phyloP scores from a whole-genome alignment of 2,329 filamentous ascomycete genomes.

The Cercospora zeae-maydis region DNA sequence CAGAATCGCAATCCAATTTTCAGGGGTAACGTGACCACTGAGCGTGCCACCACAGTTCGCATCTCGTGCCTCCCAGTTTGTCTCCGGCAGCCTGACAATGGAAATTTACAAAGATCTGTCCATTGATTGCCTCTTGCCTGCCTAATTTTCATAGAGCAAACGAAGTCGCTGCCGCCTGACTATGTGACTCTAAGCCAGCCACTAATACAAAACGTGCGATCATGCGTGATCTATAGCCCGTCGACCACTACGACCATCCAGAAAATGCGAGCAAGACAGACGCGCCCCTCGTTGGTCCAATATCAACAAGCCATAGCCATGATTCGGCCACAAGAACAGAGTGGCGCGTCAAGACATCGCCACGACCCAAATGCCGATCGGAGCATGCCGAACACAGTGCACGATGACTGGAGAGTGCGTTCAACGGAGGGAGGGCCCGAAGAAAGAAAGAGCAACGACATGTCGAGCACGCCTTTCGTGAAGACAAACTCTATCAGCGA shows the following conservation, averaged over 20 bases:
- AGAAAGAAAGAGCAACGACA: neutral
- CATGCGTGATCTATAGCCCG: neutral
- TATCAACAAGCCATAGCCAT: neutral
- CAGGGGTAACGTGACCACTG: neutral
- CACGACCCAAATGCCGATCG: neutral
- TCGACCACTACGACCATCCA: neutral
- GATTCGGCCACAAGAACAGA: neutral
- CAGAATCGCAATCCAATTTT: neutral
- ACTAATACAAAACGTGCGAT: too few relatives aligned
- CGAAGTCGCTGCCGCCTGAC: neutral
- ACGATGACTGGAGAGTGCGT: neutral
- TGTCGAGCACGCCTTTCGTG: neutral
- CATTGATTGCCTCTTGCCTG: neutral
- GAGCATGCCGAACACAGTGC: neutral
- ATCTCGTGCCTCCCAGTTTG: neutral
- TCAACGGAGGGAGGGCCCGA: neutral
- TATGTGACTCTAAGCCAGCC: neutral
- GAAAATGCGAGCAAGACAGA: neutral
- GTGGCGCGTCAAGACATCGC: neutral
- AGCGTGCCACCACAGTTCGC: neutral
- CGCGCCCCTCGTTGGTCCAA: neutral
- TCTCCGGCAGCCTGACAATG: neutral
- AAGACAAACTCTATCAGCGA: neutral
- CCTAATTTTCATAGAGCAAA: neutral
- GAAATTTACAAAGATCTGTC: too few relatives aligned